Evolutionary conservation across 1,284 basidiomycete genomes (phyloP).

Genomic region (Malassezia brasiliensis): DNA sequence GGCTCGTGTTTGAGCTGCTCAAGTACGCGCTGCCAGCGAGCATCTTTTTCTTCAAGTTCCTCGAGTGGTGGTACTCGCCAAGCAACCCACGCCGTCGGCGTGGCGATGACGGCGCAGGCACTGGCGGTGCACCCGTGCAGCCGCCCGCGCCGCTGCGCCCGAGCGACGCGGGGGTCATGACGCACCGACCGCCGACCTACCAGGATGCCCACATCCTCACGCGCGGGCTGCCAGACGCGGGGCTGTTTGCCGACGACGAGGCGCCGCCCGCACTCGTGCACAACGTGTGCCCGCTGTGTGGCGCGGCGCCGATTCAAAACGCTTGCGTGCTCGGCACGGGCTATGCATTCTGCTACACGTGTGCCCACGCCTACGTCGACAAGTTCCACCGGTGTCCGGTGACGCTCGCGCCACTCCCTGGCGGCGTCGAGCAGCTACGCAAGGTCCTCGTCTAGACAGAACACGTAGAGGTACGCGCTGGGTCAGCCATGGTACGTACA

Average conservation of each 20-base stretch:
- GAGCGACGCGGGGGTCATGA: conserved; percentile 17
- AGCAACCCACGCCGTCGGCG: conserved; percentile 58
- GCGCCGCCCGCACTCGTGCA: conserved; percentile 41
- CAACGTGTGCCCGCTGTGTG: conserved; percentile 82
- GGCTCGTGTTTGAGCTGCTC: conserved; percentile 50
- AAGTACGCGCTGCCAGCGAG: conserved; percentile 76
- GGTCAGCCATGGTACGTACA: conserved; percentile 1
- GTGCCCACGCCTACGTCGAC: conserved; percentile 74
- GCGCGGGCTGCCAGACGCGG: neutral
- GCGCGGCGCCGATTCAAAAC: conserved; percentile 61
- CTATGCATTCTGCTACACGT: conserved; percentile 92
- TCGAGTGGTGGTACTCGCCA: conserved; percentile 99
- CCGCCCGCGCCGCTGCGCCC: conserved; percentile 22
- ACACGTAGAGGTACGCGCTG: conserved; percentile 35
- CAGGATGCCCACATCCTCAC: conserved; percentile 25
- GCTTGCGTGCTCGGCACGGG: conserved; percentile 82
- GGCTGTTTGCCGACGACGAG: conserved; percentile 7
- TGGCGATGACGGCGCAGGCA: conserved; percentile 56
- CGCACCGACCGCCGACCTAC: conserved; percentile 14
- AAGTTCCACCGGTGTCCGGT: conserved; percentile 73
- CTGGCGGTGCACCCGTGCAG: conserved; percentile 49
- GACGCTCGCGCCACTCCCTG: conserved; percentile 63
- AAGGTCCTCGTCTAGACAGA: conserved; percentile 62
- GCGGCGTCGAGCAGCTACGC: conserved; percentile 63
- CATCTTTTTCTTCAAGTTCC: conserved; percentile 92